Evolutionary conservation across 768 basidiomycete genomes (phyloP).

Genomic region (Boletales sp.): DNA sequence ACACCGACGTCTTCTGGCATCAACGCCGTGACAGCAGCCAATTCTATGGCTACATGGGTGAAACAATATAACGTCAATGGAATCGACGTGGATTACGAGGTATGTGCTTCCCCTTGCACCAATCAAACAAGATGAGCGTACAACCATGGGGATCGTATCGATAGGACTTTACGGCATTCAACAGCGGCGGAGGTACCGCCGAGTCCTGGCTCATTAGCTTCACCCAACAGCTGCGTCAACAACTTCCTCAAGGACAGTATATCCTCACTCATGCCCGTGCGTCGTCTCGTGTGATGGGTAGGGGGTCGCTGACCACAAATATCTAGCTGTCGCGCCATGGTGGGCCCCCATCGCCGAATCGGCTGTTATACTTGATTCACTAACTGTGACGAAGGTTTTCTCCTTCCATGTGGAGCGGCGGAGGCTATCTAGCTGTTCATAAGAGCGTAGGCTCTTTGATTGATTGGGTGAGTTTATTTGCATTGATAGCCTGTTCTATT

Average conservation of each 20-base stretch:
- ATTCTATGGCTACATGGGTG: conserved; percentile 45
- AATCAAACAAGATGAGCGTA: background rate
- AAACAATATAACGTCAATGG: conserved; percentile 47
- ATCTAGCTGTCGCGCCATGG: conserved; percentile 18
- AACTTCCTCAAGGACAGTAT: conserved; percentile 32
- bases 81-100: conserved; percentile 54
- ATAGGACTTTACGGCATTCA: conserved; percentile 32
- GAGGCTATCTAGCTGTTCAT: conserved; percentile 36
- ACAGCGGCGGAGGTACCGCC: conserved; percentile 34
- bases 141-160: background rate
- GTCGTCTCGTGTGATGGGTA: conserved; percentile 1
- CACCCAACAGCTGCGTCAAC: conserved; percentile 28
- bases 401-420: conserved; percentile 15
- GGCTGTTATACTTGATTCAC: background rate
- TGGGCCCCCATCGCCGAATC: background rate
- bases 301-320: background rate
- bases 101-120: background rate
- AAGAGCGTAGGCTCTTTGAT: conserved; percentile 39
- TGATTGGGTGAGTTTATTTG: conserved; percentile 36
- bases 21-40: conserved; percentile 38
- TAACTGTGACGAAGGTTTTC: conserved; percentile 13
- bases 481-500: background rate
- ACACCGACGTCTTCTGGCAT: conserved; percentile 40
- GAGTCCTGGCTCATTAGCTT: conserved; percentile 34
- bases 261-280: conserved; percentile 34